Evolutionary conservation across 176 grass and related monocot genomes (phyloP).

Genomic region (Eleusine indica): DNA sequence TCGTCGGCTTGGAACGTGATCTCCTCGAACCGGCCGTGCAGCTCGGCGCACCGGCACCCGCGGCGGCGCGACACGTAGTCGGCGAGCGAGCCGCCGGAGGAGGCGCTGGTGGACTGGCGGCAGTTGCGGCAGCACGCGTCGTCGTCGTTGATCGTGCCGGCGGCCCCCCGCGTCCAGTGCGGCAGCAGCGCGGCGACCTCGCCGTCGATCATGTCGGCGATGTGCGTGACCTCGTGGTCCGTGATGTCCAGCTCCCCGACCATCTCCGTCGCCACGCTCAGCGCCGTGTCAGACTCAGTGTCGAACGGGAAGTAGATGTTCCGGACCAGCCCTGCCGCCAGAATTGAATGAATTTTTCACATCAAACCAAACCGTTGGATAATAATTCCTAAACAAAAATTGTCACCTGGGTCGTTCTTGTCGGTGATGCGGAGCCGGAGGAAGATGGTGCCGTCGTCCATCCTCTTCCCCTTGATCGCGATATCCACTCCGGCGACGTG

Average conservation of each 20-base stretch:
- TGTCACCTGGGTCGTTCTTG: conserved; percentile 45
- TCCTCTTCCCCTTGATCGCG: conserved; percentile 66
- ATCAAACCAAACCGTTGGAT: too few relatives aligned
- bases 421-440: conserved; percentile 70
- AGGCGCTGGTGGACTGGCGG: conserved; percentile 45
- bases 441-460: conserved; percentile 66
- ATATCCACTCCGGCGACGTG: conserved; percentile 53
- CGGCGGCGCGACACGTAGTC: conserved; percentile 48
- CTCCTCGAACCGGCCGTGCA: conserved; percentile 77
- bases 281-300: conserved; percentile 64
- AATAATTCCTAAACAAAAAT: neutral
- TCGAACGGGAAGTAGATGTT: conserved; percentile 82
- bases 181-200: conserved; percentile 65
- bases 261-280: conserved; percentile 84
- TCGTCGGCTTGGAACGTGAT: conserved; percentile 61
- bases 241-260: conserved; percentile 83
- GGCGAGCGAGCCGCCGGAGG: conserved; percentile 55
- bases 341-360: neutral
- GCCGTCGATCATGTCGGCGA: conserved; percentile 84
- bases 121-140: conserved; percentile 45
- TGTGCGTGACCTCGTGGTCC: conserved; percentile 79
- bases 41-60: conserved; percentile 49
- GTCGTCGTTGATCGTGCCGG: conserved; percentile 39
- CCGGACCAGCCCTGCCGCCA: conserved; percentile 45
- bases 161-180: conserved; percentile 51